phyloP scores from a whole-genome alignment of 768 basidiomycete species.

The Pleurotus eryngii region DNA sequence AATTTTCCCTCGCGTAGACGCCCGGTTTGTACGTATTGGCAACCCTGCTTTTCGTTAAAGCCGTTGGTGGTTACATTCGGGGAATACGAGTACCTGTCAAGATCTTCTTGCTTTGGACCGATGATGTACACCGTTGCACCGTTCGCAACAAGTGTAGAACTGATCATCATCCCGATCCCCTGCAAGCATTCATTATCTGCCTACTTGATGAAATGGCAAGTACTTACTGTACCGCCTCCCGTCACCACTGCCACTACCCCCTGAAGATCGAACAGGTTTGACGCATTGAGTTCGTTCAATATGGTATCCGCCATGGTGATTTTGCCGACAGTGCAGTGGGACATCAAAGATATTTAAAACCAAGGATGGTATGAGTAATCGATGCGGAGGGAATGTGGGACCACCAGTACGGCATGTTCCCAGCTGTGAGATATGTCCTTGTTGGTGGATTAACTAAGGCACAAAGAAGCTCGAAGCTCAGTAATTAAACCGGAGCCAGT shows the following conservation, averaged over 20 bases:
- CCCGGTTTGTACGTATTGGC: slow-evolving; percentile 33
- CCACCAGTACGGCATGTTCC: not conserved
- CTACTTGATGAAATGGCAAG: not conserved
- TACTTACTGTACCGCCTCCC: slow-evolving; percentile 38
- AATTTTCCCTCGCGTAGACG: slow-evolving; percentile 33
- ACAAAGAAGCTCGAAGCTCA: not conserved
- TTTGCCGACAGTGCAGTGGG: not conserved
- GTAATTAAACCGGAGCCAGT: too few relatives aligned
- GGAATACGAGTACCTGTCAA: slow-evolving; percentile 29
- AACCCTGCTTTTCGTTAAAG: not conserved
- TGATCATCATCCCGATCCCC: slow-evolving; percentile 53
- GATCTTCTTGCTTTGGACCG: slow-evolving; percentile 36
- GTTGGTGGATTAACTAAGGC: not conserved
- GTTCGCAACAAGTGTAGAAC: slow-evolving; percentile 42
- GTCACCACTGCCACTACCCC: slow-evolving; percentile 46
- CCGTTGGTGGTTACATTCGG: not conserved
- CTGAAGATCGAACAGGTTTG: slow-evolving; percentile 37
- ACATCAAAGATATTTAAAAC: too few relatives aligned
- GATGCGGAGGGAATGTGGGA: not conserved
- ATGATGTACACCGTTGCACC: slow-evolving; percentile 48
- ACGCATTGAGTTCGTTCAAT: slow-evolving; percentile 31
- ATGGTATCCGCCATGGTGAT: slow-evolving; percentile 19
- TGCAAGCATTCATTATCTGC: slow-evolving; percentile 7
- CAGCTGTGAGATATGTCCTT: not conserved
- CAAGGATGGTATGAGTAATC: not conserved